A percentile compares a stretch with the other conserved stretches of the same genome.
These are phyloP conservation scores for Backusella macrospora DNA, from an alignment of 192 early-diverging fungal species.

Conservation along the genomic window DNA sequence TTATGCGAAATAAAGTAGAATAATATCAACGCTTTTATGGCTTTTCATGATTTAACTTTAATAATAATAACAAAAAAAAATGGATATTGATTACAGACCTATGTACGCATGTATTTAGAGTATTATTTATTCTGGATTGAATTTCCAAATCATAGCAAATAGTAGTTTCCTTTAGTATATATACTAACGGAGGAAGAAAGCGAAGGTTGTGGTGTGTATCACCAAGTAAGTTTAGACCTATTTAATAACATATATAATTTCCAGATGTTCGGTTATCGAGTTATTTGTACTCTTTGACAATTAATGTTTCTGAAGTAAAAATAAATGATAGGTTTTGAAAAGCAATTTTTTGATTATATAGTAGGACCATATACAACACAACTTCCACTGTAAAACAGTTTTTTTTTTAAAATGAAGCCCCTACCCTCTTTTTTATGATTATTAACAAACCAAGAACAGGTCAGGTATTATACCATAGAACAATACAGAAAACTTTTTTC, in stretches of 20 bases:
- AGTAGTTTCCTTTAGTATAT: background rate
- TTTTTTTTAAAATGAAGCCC: too few species aligned
- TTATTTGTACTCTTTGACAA: background rate
- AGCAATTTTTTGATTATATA: too few species aligned
- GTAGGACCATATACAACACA: too few species aligned
- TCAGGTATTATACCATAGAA: too few species aligned
- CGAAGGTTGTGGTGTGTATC: background rate
- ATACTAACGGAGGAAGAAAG: background rate
- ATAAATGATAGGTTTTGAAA: too few species aligned
- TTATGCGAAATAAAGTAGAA: background rate
- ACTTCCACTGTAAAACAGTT: too few species aligned
- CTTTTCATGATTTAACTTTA: background rate
- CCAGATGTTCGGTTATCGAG: background rate
- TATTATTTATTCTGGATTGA: background rate
- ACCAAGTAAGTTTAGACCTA: slow-evolving; percentile 1
- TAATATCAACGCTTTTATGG: background rate
- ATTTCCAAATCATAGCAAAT: background rate
- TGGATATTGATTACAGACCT: background rate
- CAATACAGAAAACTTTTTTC: too few species aligned
- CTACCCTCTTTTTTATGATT: too few species aligned
- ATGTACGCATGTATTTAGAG: background rate
- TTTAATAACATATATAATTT: background rate
- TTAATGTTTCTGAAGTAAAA: background rate
- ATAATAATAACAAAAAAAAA: background rate
- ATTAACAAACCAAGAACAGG: too few species aligned